phyloP scores from a whole-genome alignment of 2,329 filamentous ascomycete genomes.

The Exophiala bonariae region DNA sequence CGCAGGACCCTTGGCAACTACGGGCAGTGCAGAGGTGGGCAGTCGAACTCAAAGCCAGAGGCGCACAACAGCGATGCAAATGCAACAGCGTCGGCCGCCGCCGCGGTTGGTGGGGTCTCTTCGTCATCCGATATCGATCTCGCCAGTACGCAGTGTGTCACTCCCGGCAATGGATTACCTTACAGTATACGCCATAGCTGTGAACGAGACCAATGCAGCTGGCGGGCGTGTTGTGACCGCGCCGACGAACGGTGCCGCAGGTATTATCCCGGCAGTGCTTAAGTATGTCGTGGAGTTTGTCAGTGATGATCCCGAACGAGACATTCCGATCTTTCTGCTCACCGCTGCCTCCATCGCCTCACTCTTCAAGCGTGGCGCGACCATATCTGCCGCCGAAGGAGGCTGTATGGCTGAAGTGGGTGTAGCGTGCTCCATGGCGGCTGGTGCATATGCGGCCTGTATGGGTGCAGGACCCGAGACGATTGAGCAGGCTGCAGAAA shows the following conservation, averaged over 20 bases:
- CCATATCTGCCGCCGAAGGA: constrained; percentile 24
- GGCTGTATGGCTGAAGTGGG: constrained; percentile 26
- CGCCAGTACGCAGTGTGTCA: constrained; percentile 17
- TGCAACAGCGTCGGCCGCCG: constrained; percentile 7
- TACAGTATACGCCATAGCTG: constrained; percentile 22
- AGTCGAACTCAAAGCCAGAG: neutral
- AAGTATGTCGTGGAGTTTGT: constrained; percentile 24
- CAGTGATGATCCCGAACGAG: constrained; percentile 24
- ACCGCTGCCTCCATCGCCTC: constrained; percentile 24
- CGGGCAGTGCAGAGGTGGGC: neutral
- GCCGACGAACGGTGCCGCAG: constrained; percentile 22
- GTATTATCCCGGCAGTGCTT: constrained; percentile 25
- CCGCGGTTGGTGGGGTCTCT: constrained; percentile 18
- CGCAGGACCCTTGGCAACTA: neutral
- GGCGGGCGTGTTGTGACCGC: constrained; percentile 17
- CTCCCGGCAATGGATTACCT: constrained; percentile 24
- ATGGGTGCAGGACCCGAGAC: constrained; percentile 24
- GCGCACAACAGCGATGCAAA: constrained; percentile 1
- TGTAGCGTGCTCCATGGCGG: constrained; percentile 25
- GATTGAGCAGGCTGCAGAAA: constrained; percentile 24
- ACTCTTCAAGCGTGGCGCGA: constrained; percentile 24
- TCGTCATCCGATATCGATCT: constrained; percentile 16
- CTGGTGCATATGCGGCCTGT: constrained; percentile 24
- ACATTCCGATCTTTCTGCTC: constrained; percentile 22
- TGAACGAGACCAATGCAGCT: constrained; percentile 24